Percentiles rank a stretch among this genome's conserved stretches.
phyloP scores from a whole-genome alignment of 768 basidiomycete genomes.

The Tulasnella sp. region DNA sequence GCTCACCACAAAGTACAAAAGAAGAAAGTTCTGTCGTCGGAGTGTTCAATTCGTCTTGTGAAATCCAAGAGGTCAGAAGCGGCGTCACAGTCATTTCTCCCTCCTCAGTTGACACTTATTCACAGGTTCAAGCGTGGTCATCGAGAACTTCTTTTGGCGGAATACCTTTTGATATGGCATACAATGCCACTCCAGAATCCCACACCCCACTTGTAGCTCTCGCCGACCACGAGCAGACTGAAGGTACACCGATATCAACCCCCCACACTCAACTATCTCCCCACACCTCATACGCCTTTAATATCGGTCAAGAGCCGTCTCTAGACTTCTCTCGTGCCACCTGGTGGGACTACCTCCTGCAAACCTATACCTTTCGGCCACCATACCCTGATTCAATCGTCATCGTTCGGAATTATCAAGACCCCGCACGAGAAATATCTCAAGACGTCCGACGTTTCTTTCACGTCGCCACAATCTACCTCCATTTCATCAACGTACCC shows the following conservation, averaged over 20 bases:
- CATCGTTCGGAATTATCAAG: too few species aligned
- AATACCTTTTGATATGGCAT: too few species aligned
- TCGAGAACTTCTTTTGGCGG: neutral
- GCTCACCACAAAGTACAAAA: too few species aligned
- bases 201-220: too few species aligned
- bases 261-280: too few species aligned
- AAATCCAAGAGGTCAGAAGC: neutral
- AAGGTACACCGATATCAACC: too few species aligned
- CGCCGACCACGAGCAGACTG: too few species aligned
- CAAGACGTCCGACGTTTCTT: neutral
- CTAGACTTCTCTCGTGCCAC: conserved; percentile 13
- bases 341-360: conserved; percentile 16
- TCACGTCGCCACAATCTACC: conserved; percentile 4
- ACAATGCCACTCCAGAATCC: too few species aligned
- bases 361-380: neutral
- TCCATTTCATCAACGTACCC: conserved; percentile 17
- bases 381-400: neutral
- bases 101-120: neutral
- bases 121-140: neutral
- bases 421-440: neutral
- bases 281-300: neutral
- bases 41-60: neutral
- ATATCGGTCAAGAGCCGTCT: conserved; percentile 6
- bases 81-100: neutral
- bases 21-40: too few species aligned